These are phyloP conservation scores for Daphne laureola DNA, from an alignment of 441 rosid genomes.

Conservation along the genomic window DNA sequence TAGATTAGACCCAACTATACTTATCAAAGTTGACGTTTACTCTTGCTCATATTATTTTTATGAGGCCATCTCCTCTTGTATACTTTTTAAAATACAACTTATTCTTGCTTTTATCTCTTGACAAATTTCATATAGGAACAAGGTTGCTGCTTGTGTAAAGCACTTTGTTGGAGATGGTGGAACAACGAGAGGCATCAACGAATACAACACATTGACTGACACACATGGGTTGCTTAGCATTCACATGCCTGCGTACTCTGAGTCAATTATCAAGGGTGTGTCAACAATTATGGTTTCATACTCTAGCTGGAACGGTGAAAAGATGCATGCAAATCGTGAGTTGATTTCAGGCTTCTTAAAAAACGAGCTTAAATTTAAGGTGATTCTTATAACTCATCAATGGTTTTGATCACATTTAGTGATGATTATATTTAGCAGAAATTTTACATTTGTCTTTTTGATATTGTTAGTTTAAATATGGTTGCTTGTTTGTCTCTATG, in stretches of 20 bases:
- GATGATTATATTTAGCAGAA: background rate
- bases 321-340: conserved; percentile 57
- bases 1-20: too few species aligned
- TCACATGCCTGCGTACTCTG: conserved; percentile 62
- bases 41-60: too few species aligned
- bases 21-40: too few species aligned
- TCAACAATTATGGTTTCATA: conserved; percentile 67
- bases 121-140: conserved; percentile 30
- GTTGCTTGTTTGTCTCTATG: background rate
- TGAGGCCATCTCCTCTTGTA: too few species aligned
- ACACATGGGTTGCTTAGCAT: conserved; percentile 43
- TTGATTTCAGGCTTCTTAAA: conserved; percentile 54
- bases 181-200: conserved; percentile 47
- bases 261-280: conserved; percentile 53
- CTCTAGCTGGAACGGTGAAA: conserved; percentile 65
- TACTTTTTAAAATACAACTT: background rate
- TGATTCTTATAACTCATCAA: background rate
- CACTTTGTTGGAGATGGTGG: conserved; percentile 75
- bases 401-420: background rate
- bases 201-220: conserved; percentile 49
- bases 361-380: conserved; percentile 53
- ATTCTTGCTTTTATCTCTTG: conserved; percentile 11
- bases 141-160: conserved; percentile 65
- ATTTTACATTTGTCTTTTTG: background rate
- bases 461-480: background rate